These are phyloP conservation scores for Pseudohalonectria lignicola DNA, from an alignment of 2,329 filamentous ascomycete genomes.

Conservation along the genomic window DNA sequence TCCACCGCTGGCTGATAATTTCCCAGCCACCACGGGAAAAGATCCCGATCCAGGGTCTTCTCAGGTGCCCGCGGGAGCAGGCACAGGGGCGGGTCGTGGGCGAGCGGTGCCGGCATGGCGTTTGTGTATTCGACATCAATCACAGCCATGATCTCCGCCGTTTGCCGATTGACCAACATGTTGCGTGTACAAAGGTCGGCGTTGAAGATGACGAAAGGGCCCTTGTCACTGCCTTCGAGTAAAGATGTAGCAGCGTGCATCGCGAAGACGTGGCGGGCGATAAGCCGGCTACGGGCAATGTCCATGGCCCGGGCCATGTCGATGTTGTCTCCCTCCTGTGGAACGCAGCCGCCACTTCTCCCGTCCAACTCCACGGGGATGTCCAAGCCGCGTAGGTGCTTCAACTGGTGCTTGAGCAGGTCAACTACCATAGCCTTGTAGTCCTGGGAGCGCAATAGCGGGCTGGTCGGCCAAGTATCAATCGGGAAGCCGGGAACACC, in stretches of 20 bases:
- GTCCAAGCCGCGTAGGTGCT: slow-evolving; percentile 2
- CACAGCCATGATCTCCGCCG: slow-evolving; percentile 21
- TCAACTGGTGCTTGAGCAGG: slow-evolving; percentile 15
- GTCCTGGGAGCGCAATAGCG: slow-evolving; percentile 16
- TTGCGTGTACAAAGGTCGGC: slow-evolving; percentile 26
- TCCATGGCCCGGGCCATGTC: slow-evolving; percentile 17
- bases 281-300: slow-evolving; percentile 16
- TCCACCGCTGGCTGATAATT: background rate
- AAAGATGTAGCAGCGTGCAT: slow-evolving; percentile 16
- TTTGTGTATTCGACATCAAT: slow-evolving; percentile 30
- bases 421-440: slow-evolving; percentile 11
- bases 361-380: background rate
- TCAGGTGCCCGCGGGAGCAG: slow-evolving; percentile 14
- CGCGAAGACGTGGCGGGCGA: slow-evolving; percentile 19
- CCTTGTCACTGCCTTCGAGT: slow-evolving; percentile 12
- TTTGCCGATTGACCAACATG: slow-evolving; percentile 24
- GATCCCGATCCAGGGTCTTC: background rate
- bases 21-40: background rate
- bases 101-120: slow-evolving; percentile 24
- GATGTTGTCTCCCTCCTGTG: background rate
- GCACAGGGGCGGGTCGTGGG: slow-evolving; percentile 22
- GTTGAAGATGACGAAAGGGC: slow-evolving; percentile 25
- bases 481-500: slow-evolving; percentile 17
- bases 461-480: slow-evolving; percentile 13
- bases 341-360: background rate